These are phyloP conservation scores for Lecanicillium sp. DNA, from an alignment of 2,329 filamentous ascomycete species.

Conservation along the genomic window DNA sequence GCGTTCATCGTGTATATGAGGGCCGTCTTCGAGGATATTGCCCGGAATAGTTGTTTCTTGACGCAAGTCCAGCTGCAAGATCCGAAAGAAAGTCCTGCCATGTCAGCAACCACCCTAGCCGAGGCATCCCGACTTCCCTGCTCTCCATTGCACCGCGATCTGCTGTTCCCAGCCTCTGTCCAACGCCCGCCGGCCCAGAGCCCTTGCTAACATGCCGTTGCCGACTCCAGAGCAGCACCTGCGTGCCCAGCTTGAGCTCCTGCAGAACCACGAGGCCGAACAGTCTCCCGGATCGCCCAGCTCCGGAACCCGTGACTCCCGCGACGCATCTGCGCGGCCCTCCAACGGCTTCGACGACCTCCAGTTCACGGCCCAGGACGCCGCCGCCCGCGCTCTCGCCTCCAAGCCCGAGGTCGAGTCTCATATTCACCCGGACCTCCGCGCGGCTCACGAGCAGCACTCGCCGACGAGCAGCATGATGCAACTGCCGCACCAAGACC, in stretches of 20 bases:
- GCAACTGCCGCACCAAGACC: conserved; percentile 28
- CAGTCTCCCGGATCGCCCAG: conserved; percentile 17
- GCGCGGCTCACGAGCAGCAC: conserved; percentile 23
- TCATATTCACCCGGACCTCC: conserved; percentile 45
- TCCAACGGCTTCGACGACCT: conserved; percentile 43
- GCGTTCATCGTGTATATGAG: no score
- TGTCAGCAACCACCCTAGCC: no score
- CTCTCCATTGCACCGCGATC: neutral
- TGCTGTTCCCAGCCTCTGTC: no score
- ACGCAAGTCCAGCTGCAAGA: no score
- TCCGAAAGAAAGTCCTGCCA: no score
- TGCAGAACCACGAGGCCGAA: conserved; percentile 34
- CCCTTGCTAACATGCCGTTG: conserved; percentile 14
- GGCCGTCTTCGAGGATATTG: no score
- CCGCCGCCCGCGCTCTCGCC: conserved; percentile 25
- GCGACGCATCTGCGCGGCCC: conserved; percentile 21
- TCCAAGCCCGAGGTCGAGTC: conserved; percentile 35
- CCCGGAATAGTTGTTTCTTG: no score
- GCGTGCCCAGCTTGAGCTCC: conserved; percentile 38
- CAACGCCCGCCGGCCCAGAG: neutral
- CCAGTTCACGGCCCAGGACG: conserved; percentile 28
- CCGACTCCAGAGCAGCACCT: conserved; percentile 34
- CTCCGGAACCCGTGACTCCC: conserved; percentile 8
- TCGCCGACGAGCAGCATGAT: conserved; percentile 30
- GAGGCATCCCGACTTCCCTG: neutral